Conservation (phyloP, 805 yeast species). For the Cyberlindnera misumaiensis region DNA sequence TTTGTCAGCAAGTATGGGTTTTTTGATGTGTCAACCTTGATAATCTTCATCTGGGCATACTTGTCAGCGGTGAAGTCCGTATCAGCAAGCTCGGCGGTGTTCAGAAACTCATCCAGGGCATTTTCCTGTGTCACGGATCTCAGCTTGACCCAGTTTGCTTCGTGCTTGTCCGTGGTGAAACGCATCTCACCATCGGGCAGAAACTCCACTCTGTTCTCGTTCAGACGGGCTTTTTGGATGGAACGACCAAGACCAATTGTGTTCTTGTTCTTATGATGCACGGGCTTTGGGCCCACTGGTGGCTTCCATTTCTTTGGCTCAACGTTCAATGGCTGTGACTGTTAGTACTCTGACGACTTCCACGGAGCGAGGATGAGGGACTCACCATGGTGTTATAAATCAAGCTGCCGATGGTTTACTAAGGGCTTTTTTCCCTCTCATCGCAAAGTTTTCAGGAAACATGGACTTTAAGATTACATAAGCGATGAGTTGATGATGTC, state of each 20-base stretch:
- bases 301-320: constrained; percentile 73
- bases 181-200: constrained; percentile 86
- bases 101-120: constrained; percentile 88
- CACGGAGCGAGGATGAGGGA: background rate
- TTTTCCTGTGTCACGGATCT: constrained; percentile 93
- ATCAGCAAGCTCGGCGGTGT: constrained; percentile 93
- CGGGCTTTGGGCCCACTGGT: constrained; percentile 91
- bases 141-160: constrained; percentile 83
- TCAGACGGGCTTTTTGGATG: constrained; percentile 64
- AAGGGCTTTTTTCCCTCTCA: background rate
- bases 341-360: background rate
- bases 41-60: constrained; percentile 73
- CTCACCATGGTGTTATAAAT: background rate
- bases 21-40: constrained; percentile 54
- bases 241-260: constrained; percentile 81
- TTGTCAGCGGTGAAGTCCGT: constrained; percentile 94
- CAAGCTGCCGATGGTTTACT: background rate
- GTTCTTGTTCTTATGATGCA: constrained; percentile 77
- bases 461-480: no score
- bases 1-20: constrained; percentile 57
- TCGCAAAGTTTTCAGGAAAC: constrained; percentile 1
- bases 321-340: constrained; percentile 31
- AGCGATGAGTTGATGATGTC: no score
- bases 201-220: constrained; percentile 61
- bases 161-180: constrained; percentile 78